A percentile compares a stretch with the other conserved stretches of the same genome.
Conservation (phyloP, 192 early-diverging fungal genomes). For the Martensiomyces pterosporus region DNA sequence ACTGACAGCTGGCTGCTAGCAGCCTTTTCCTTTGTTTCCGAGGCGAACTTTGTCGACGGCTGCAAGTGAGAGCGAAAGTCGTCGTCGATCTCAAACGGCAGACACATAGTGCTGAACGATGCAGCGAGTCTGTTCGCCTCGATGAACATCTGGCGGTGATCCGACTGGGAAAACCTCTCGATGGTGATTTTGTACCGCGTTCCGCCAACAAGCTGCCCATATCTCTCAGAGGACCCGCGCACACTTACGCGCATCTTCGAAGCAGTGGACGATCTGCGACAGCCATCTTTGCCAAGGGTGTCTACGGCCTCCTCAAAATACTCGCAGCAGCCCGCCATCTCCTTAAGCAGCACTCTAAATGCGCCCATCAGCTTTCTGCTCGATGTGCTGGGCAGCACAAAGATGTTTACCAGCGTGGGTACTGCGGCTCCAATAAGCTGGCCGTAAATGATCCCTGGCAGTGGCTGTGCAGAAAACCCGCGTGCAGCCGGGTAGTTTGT, state of each 20-base stretch:
- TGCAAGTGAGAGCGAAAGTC: conserved; percentile 24
- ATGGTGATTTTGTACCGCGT: conserved; percentile 36
- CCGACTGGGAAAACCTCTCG: conserved; percentile 39
- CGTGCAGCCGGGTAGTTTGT: conserved; percentile 12
- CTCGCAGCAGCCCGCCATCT: conserved; percentile 29
- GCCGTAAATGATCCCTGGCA: conserved; percentile 29
- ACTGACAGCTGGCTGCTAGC: too few species aligned
- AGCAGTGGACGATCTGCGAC: conserved; percentile 5
- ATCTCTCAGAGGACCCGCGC: conserved; percentile 8
- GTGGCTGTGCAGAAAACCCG: conserved; percentile 10
- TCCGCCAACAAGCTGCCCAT: conserved; percentile 34
- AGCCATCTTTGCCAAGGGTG: conserved; percentile 11
- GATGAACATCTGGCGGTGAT: conserved; percentile 32
- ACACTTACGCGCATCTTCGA: not conserved
- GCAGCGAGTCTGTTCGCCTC: conserved; percentile 14
- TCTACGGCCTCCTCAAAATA: conserved; percentile 17
- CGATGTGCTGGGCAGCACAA: conserved; percentile 37
- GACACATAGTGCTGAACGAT: conserved; percentile 38
- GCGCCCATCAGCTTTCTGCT: conserved; percentile 26
- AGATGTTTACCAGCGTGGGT: conserved; percentile 34
- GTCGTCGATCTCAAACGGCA: conserved; percentile 40
- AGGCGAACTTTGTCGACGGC: conserved; percentile 13
- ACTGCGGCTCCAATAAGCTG: conserved; percentile 34
- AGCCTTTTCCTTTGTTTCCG: too few species aligned
- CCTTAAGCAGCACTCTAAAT: conserved; percentile 10